Evolutionary conservation across 768 basidiomycete species (phyloP).

Genomic region (Trametes sanguinea): DNA sequence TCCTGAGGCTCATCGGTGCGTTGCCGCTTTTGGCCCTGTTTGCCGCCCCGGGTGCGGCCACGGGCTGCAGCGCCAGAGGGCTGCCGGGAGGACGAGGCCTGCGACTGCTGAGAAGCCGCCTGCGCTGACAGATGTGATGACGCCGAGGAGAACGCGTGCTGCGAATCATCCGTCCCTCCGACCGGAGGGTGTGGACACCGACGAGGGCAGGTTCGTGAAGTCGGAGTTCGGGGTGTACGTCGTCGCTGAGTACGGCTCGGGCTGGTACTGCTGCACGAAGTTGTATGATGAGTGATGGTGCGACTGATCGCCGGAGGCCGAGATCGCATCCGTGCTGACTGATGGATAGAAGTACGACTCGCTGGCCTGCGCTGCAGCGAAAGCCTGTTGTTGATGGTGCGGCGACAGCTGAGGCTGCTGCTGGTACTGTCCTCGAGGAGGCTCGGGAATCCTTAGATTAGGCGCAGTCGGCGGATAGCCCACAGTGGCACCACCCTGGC

Average conservation of each 20-base stretch:
- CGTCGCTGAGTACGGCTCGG: conserved; percentile 21
- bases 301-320: conserved; percentile 10
- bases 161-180: conserved; percentile 20
- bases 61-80: conserved; percentile 3
- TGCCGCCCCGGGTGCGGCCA: neutral
- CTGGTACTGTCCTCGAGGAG: neutral
- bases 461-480: conserved; percentile 3
- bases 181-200: conserved; percentile 22
- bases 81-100: conserved; percentile 8
- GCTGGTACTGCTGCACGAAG: conserved; percentile 21
- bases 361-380: conserved; percentile 6
- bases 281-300: conserved; percentile 20
- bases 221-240: conserved; percentile 22
- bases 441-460: conserved; percentile 11
- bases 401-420: conserved; percentile 15
- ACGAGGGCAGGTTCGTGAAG: conserved; percentile 18
- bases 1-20: conserved; percentile 14
- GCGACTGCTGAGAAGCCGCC: conserved; percentile 6
- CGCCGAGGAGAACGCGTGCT: conserved; percentile 7
- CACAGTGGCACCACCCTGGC: conserved; percentile 9
- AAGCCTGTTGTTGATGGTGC: conserved; percentile 8
- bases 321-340: conserved; percentile 8
- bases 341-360: conserved; percentile 21
- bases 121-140: conserved; percentile 14
- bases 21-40: conserved; percentile 11